Evolutionary conservation across 2,329 filamentous ascomycete genomes (phyloP), one percentile per base, ranked within the genome.

Genomic region (Aspergillus sergii): DNA sequence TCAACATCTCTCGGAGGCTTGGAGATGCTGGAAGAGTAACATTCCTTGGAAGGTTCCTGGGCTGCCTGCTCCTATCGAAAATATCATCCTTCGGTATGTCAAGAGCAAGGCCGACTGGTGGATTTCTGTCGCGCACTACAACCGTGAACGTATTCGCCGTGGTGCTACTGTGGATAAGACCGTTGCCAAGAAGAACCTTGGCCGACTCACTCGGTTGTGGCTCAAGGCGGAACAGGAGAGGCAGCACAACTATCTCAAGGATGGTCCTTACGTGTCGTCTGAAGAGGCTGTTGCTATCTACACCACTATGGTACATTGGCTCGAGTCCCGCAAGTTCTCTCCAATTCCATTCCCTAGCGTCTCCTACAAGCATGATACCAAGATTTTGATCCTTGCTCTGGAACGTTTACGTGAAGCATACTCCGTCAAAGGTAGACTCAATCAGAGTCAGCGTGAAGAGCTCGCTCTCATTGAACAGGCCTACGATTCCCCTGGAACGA

Each of bases 21-120:
- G 95, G 95, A 88, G 95, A 81, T 99, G 95, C 82, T 99, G 95
- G 95, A 99, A 99, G 89, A 97, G 94, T 81, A 99, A 99, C 75
- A 99, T 99, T 70, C 95, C 95, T 0, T 99, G 95, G 95, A 99
- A 99, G 82, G 95, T 99, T 3, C 95, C 95, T 58, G 96, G 95
- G 43, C 81, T 99, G 64, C 95, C 95, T 46, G 96, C 96, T 16
- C 94, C 95, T 0, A 98, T 99, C 67, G 95, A 99, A 80, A 99
- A 98, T 75, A 97, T 99, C 71, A 99, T 99, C 73, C 84, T 99
- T 66, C 91, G 95, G 73, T 99, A 99, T 72, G 96, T 99, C 72
- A 99, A 99, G 84, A 94, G 93, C 70, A 99, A 99, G 84, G 95
- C 95, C 21, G 95, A 99, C 77, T 99, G 95, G 96, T 99, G 95